These are phyloP conservation scores for Rhizopogon rudus DNA, from an alignment of 768 basidiomycete genomes.

Conservation along the genomic window DNA sequence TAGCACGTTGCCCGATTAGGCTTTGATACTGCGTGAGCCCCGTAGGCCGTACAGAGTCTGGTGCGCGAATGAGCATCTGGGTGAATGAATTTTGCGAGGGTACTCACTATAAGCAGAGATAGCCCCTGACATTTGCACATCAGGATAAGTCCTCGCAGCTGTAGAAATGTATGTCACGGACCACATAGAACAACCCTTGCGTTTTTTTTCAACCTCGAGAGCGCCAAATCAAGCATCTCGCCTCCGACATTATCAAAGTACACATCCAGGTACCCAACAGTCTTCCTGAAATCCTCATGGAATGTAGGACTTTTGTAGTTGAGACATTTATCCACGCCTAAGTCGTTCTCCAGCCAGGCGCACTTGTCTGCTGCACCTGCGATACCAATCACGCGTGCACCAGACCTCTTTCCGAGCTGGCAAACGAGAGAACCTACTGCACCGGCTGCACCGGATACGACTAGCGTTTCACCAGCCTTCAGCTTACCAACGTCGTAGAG, in stretches of 20 bases:
- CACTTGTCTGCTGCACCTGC: constrained; percentile 85
- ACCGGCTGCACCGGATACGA: constrained; percentile 90
- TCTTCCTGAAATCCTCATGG: constrained; percentile 61
- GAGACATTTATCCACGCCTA: constrained; percentile 78
- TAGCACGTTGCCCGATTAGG: constrained; percentile 74
- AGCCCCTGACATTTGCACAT: constrained; percentile 45
- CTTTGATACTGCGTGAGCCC: constrained; percentile 64
- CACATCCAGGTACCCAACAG: constrained; percentile 74
- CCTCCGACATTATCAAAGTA: constrained; percentile 83
- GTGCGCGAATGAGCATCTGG: background rate
- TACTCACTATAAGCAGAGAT: constrained; percentile 79
- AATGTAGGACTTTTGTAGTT: constrained; percentile 85
- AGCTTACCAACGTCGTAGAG: constrained; percentile 75
- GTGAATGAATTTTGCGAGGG: background rate
- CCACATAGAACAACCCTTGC: constrained; percentile 84
- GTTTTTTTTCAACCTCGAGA: constrained; percentile 68
- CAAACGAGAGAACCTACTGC: constrained; percentile 82
- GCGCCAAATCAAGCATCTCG: constrained; percentile 75
- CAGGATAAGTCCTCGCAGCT: background rate
- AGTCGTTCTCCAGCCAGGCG: constrained; percentile 75
- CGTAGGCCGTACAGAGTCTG: constrained; percentile 55
- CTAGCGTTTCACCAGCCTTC: constrained; percentile 79
- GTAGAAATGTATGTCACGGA: constrained; percentile 26
- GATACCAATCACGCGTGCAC: constrained; percentile 83
- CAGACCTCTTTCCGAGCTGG: constrained; percentile 75